A percentile compares a stretch with the other conserved stretches of the same genome.
Conservation (phyloP, 2,329 filamentous ascomycete species). For the Exutisphaerella laricina region DNA sequence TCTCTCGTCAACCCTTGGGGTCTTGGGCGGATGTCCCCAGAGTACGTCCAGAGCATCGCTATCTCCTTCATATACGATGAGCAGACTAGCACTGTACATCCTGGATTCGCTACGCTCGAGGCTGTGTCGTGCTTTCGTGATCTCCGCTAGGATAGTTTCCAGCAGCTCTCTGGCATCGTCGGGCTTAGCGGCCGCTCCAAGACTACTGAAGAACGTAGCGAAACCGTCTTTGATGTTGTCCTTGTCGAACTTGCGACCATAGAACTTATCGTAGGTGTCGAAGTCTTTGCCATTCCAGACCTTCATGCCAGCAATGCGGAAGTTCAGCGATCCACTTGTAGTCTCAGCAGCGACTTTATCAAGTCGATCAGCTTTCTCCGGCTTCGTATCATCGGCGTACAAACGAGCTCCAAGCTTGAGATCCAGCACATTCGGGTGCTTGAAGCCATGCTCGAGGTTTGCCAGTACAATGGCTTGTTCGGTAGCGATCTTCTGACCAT, state of each 20-base stretch:
- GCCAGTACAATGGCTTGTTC: conserved; percentile 77
- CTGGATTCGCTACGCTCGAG: conserved; percentile 59
- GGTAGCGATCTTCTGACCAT: conserved; percentile 64
- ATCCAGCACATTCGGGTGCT: conserved; percentile 82
- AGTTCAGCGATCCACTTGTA: conserved; percentile 56
- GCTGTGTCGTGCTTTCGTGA: conserved; percentile 45
- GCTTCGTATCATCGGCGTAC: conserved; percentile 68
- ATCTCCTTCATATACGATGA: conserved; percentile 64
- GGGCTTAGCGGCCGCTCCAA: conserved; percentile 38
- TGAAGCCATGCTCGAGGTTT: conserved; percentile 76
- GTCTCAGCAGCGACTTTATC: conserved; percentile 56
- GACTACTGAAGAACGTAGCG: conserved; percentile 48
- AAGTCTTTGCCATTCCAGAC: conserved; percentile 50
- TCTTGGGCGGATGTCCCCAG: conserved; percentile 38
- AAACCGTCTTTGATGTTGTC: conserved; percentile 55
- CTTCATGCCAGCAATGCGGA: conserved; percentile 62
- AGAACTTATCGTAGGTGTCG: conserved; percentile 60
- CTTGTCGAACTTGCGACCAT: conserved; percentile 54
- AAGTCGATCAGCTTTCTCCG: conserved; percentile 53
- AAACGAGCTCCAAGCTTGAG: conserved; percentile 82
- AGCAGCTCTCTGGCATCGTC: conserved; percentile 38
- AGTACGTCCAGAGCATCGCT: conserved; percentile 48
- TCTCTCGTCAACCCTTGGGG: conserved; percentile 19
- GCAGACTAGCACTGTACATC: conserved; percentile 61
- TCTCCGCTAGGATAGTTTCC: conserved; percentile 36